Evolutionary conservation across 176 grass and related monocot genomes (phyloP).

Genomic region (Leersia perrieri): DNA sequence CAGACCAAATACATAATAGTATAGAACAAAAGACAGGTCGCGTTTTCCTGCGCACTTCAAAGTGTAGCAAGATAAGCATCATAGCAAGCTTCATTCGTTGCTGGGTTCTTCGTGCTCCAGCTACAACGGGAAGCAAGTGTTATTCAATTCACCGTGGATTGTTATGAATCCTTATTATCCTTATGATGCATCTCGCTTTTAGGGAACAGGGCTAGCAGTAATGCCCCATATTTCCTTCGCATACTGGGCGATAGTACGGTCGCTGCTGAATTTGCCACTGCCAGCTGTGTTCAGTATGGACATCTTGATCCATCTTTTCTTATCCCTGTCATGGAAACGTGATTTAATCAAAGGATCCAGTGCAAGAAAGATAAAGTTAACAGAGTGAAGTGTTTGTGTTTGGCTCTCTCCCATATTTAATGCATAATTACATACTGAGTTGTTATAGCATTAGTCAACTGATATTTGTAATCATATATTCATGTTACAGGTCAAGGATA

Average conservation of each 20-base stretch:
- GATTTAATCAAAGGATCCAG: not conserved
- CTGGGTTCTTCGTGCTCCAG: slow-evolving; percentile 5
- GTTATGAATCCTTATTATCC: slow-evolving; percentile 38
- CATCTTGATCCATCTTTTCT: slow-evolving; percentile 90
- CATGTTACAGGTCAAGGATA: not conserved
- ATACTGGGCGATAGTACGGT: slow-evolving; percentile 90
- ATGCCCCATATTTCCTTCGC: slow-evolving; percentile 95
- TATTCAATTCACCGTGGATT: slow-evolving; percentile 39
- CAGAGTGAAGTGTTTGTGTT: not conserved
- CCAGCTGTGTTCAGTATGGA: slow-evolving; percentile 95
- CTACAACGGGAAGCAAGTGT: slow-evolving; percentile 14
- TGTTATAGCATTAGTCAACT: not conserved
- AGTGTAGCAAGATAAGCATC: slow-evolving; percentile 2
- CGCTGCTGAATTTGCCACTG: slow-evolving; percentile 96
- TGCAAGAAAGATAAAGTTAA: not conserved
- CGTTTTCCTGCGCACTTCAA: not conserved
- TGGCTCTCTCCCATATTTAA: not conserved
- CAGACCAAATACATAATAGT: slow-evolving; percentile 15
- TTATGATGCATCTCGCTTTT: not conserved
- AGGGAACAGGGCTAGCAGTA: slow-evolving; percentile 60
- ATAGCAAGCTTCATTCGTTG: slow-evolving; percentile 13
- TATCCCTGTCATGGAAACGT: slow-evolving; percentile 59
- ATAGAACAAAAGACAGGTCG: slow-evolving; percentile 18
- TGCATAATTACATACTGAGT: not conserved
- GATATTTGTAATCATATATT: not conserved